Conservation (phyloP, 1,139 yeast species). For the Pichia sp. region DNA sequence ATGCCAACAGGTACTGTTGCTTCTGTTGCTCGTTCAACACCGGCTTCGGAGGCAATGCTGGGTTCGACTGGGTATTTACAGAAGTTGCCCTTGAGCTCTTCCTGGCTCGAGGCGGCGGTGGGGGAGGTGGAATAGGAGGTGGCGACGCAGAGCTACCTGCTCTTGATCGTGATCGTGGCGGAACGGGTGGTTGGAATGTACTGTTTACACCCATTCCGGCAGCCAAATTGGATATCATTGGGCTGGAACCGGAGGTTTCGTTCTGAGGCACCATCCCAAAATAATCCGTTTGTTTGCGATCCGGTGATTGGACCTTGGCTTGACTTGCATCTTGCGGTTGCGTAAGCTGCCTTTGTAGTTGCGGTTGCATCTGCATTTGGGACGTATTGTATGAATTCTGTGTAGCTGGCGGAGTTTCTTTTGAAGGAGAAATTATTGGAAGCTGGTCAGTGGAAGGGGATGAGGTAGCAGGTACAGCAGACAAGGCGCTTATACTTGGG, state of each 20-base stretch:
- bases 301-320: not conserved
- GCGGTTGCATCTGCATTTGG: not conserved
- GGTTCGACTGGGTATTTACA: constrained; percentile 21
- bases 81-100: constrained; percentile 17
- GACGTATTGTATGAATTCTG: not conserved
- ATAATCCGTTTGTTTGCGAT: constrained; percentile 4
- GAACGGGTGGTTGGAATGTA: constrained; percentile 26
- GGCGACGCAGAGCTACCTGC: constrained; percentile 14
- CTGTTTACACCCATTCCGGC: not conserved
- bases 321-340: not conserved
- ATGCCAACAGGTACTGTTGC: constrained; percentile 25
- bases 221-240: not conserved
- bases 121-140: constrained; percentile 32
- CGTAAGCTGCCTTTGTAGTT: not conserved
- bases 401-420: not conserved
- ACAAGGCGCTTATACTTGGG: constrained; percentile 11
- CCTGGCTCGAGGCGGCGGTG: constrained; percentile 27
- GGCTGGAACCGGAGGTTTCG: not conserved
- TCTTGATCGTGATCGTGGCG: constrained; percentile 22
- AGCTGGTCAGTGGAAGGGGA: not conserved
- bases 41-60: constrained; percentile 41
- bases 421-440: not conserved
- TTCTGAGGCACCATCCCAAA: constrained; percentile 18
- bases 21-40: constrained; percentile 26
- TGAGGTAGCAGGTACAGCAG: constrained; percentile 8